Evolutionary conservation across 768 basidiomycete genomes (phyloP).

Genomic region (Rhodotorula kratochvilovae): DNA sequence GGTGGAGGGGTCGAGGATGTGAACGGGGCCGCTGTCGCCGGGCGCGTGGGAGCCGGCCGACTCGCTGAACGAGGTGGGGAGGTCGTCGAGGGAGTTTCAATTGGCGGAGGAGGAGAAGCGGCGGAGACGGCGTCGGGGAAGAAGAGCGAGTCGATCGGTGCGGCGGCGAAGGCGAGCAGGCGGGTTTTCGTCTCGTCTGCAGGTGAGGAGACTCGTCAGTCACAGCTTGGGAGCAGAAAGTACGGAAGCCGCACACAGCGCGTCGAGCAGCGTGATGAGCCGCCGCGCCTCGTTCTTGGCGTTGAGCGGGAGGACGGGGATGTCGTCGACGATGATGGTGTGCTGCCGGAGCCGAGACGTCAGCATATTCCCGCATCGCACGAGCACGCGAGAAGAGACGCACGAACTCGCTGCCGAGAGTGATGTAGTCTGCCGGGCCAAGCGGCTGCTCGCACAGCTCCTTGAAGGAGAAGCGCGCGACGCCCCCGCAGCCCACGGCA

Average conservation of each 20-base stretch:
- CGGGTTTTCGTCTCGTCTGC: slow-evolving; percentile 40
- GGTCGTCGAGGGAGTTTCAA: neutral
- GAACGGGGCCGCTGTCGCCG: slow-evolving; percentile 16
- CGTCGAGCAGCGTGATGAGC: slow-evolving; percentile 61
- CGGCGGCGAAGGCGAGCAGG: slow-evolving; percentile 50
- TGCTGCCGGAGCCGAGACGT: slow-evolving; percentile 31
- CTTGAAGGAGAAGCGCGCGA: slow-evolving; percentile 55
- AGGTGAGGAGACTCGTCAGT: neutral
- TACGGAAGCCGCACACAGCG: slow-evolving; percentile 52
- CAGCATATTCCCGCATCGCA: neutral
- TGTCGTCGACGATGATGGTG: slow-evolving; percentile 54
- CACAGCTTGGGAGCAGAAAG: slow-evolving; percentile 46
- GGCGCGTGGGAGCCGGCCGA: slow-evolving; percentile 36
- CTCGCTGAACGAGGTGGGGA: slow-evolving; percentile 38
- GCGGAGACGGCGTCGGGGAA: slow-evolving; percentile 54
- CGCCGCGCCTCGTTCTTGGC: slow-evolving; percentile 60
- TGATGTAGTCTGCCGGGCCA: slow-evolving; percentile 60
- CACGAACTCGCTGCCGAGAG: slow-evolving; percentile 54
- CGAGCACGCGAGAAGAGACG: neutral
- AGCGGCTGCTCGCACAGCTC: slow-evolving; percentile 57
- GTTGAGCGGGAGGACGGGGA: slow-evolving; percentile 55
- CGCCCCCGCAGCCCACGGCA: slow-evolving; percentile 52
- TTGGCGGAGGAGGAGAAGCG: neutral
- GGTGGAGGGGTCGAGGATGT: slow-evolving; percentile 21
- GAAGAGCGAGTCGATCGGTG: slow-evolving; percentile 53